Percentiles rank a stretch among this genome's conserved stretches.
Conservation (phyloP, 305 asterid genomes). For the Solanum hybrid region DNA sequence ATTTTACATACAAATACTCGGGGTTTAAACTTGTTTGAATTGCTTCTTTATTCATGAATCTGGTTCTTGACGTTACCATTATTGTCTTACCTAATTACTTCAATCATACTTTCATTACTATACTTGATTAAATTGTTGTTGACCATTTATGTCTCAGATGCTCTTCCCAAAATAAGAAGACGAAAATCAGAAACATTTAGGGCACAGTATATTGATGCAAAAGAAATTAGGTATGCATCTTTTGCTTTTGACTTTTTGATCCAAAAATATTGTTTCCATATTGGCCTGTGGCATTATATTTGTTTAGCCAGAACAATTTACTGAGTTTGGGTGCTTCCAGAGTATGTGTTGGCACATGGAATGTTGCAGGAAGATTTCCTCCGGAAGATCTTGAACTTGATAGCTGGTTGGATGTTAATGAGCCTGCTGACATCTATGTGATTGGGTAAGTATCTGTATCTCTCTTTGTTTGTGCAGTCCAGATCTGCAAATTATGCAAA, state of each 20-base stretch:
- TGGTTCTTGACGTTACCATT: not conserved
- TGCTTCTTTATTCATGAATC: not conserved
- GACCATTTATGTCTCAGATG: conserved; percentile 29
- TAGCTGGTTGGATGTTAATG: conserved; percentile 55
- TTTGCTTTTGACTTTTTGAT: conserved; percentile 12
- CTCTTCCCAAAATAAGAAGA: conserved; percentile 59
- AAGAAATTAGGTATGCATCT: conserved; percentile 64
- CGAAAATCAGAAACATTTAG: conserved; percentile 88
- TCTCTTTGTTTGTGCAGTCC: not conserved
- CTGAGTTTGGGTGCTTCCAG: conserved; percentile 24
- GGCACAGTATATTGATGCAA: conserved; percentile 72
- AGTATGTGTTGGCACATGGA: conserved; percentile 72
- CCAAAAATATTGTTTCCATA: not conserved
- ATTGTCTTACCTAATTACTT: not conserved
- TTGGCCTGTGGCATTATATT: conserved; percentile 2
- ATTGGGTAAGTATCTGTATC: conserved; percentile 51
- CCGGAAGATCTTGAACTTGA: conserved; percentile 68
- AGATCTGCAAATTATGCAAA: not conserved
- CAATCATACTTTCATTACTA: not conserved
- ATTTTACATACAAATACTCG: not conserved
- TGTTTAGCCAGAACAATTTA: not conserved
- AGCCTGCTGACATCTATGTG: conserved; percentile 87
- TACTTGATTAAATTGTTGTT: not conserved
- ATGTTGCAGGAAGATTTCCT: conserved; percentile 63
- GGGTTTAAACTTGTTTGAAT: not conserved